phyloP scores from a whole-genome alignment of 768 basidiomycete species.

The Lyophyllum shimeji region DNA sequence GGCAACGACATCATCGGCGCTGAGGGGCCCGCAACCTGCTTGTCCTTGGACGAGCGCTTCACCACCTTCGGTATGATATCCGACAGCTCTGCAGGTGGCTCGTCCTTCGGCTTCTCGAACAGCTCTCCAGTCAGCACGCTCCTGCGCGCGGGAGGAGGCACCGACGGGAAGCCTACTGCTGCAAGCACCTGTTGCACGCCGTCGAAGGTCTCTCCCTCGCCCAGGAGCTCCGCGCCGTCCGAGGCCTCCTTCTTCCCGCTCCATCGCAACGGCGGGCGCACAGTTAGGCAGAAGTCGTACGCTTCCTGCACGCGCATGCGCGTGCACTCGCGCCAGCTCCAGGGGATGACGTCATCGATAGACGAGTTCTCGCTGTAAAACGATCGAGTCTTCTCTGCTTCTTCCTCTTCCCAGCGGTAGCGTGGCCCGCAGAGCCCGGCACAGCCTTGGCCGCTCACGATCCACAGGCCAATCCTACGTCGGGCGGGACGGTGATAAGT shows the following conservation, averaged over 20 bases:
- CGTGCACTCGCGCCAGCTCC: conserved; percentile 79
- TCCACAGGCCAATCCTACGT: conserved; percentile 73
- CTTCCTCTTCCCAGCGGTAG: conserved; percentile 82
- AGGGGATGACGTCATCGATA: conserved; percentile 58
- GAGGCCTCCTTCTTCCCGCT: conserved; percentile 26
- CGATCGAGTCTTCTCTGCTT: conserved; percentile 57
- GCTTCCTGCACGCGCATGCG: conserved; percentile 72
- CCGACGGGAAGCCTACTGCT: conserved; percentile 50
- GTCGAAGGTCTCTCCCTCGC: conserved; percentile 34
- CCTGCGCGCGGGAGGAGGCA: conserved; percentile 54
- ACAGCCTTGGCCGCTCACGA: conserved; percentile 72
- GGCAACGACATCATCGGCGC: conserved; percentile 53
- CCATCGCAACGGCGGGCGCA: conserved; percentile 33
- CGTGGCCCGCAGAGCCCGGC: conserved; percentile 86
- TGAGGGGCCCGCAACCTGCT: conserved; percentile 30
- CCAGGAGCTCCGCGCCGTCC: conserved; percentile 28
- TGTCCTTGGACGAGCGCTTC: conserved; percentile 49
- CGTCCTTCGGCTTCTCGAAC: conserved; percentile 53
- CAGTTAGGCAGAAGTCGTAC: conserved; percentile 72
- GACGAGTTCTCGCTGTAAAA: conserved; percentile 50
- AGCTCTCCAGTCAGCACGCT: conserved; percentile 63
- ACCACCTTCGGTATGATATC: conserved; percentile 46
- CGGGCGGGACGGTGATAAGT: conserved; percentile 5
- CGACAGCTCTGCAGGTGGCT: conserved; percentile 20
- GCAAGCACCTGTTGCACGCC: conserved; percentile 62